Evolutionary conservation across 2,329 filamentous ascomycete genomes (phyloP).

Genomic region (Cytospora paraplurivora): DNA sequence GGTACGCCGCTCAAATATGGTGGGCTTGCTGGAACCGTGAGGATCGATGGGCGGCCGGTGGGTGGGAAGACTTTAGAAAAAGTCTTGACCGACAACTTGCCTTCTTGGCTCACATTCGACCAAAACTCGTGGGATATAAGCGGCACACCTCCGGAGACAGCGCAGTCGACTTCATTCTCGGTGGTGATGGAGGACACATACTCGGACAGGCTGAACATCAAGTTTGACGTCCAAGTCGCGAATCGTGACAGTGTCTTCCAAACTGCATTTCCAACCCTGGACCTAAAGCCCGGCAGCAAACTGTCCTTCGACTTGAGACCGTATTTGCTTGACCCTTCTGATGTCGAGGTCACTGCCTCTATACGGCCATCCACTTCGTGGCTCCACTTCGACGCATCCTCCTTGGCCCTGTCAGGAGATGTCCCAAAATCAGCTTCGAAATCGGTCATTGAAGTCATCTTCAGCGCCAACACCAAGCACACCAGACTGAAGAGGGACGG

Average conservation of each 20-base stretch:
- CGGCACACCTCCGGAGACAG: conserved; percentile 64
- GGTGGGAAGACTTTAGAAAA: conserved; percentile 52
- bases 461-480: conserved; percentile 38
- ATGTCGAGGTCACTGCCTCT: conserved; percentile 42
- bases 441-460: conserved; percentile 33
- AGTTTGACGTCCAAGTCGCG: conserved; percentile 43
- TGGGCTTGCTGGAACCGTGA: conserved; percentile 53
- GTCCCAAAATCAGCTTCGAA: conserved; percentile 41
- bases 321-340: conserved; percentile 45
- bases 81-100: conserved; percentile 54
- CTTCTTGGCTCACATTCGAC: conserved; percentile 72
- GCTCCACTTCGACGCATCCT: conserved; percentile 42
- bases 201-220: conserved; percentile 60
- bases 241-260: conserved; percentile 43
- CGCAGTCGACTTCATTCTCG: conserved; percentile 62
- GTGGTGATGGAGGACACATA: conserved; percentile 62
- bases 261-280: conserved; percentile 43
- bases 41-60: conserved; percentile 58
- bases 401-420: conserved; percentile 44
- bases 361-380: conserved; percentile 44
- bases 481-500: conserved; percentile 8
- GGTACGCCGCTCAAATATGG: conserved; percentile 56
- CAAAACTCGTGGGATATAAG: conserved; percentile 60
- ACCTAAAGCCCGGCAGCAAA: conserved; percentile 43
- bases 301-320: conserved; percentile 47